These are phyloP conservation scores for Croton setiger DNA, from an alignment of 441 rosid genomes.

Conservation along the genomic window DNA sequence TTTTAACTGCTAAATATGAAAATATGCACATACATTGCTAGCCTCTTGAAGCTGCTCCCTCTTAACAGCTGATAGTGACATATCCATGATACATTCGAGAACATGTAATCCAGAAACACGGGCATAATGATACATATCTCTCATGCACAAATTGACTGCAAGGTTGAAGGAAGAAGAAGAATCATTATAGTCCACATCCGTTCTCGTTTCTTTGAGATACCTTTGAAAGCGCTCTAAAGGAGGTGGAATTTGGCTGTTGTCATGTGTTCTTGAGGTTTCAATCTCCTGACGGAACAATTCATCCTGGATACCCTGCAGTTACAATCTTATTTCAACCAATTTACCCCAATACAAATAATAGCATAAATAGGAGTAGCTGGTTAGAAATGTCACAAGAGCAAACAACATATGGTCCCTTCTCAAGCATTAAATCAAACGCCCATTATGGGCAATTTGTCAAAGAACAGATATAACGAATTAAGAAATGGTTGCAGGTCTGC, in stretches of 20 bases:
- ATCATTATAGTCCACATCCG: slow-evolving; percentile 38
- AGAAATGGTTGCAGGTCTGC: neutral
- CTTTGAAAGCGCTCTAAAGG: slow-evolving; percentile 65
- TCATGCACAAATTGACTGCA: slow-evolving; percentile 57
- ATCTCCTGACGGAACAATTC: slow-evolving; percentile 62
- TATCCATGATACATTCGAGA: slow-evolving; percentile 77
- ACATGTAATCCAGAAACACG: slow-evolving; percentile 86
- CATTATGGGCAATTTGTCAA: neutral
- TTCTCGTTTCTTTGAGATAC: slow-evolving; percentile 43
- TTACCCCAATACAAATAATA: neutral
- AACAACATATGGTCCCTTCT: neutral
- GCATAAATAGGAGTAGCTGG: neutral
- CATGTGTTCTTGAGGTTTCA: slow-evolving; percentile 46
- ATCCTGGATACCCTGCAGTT: slow-evolving; percentile 74
- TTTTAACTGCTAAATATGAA: slow-evolving; percentile 27
- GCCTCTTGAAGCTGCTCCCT: slow-evolving; percentile 81
- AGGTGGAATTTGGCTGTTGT: slow-evolving; percentile 52
- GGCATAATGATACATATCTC: slow-evolving; percentile 88
- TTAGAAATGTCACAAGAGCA: neutral
- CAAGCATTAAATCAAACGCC: neutral
- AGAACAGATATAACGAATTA: neutral
- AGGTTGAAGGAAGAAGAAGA: slow-evolving; percentile 36
- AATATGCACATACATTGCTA: slow-evolving; percentile 62
- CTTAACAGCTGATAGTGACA: slow-evolving; percentile 65
- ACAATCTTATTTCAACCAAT: slow-evolving; percentile 17